These are phyloP conservation scores for Xylariomycetidae sp. DNA, from an alignment of 2,329 filamentous ascomycete genomes.

Conservation along the genomic window DNA sequence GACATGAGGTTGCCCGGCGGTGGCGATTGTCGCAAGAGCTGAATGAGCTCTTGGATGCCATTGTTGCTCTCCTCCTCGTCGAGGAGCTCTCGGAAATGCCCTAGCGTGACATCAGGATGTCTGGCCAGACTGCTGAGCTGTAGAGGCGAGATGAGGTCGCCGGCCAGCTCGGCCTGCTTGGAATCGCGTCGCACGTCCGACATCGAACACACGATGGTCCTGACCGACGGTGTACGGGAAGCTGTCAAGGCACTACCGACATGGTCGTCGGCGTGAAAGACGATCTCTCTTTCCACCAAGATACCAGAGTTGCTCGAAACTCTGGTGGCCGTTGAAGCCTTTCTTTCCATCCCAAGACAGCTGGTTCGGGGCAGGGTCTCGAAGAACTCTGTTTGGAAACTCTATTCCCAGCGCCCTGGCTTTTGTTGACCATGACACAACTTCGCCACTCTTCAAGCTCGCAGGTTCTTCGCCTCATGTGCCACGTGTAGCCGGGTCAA, in stretches of 20 bases:
- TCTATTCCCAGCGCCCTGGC: too few relatives aligned
- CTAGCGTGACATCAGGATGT: slow-evolving; percentile 10
- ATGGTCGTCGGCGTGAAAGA: slow-evolving; percentile 10
- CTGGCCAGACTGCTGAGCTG: slow-evolving; percentile 7
- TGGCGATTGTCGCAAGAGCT: slow-evolving; percentile 42
- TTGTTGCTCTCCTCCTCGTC: slow-evolving; percentile 18
- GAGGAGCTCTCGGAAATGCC: slow-evolving; percentile 26
- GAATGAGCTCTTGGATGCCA: slow-evolving; percentile 8
- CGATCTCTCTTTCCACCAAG: slow-evolving; percentile 12
- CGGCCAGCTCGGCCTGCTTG: slow-evolving; percentile 4
- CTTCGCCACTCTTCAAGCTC: too few relatives aligned
- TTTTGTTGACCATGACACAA: too few relatives aligned
- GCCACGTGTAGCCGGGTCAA: too few relatives aligned
- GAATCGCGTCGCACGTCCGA: slow-evolving; percentile 6
- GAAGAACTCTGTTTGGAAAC: too few relatives aligned
- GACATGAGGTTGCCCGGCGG: slow-evolving; percentile 47
- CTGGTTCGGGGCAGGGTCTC: slow-evolving; percentile 11
- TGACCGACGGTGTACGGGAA: slow-evolving; percentile 7
- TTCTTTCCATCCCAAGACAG: slow-evolving; percentile 13
- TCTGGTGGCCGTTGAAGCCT: slow-evolving; percentile 6
- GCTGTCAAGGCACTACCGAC: slow-evolving; percentile 4
- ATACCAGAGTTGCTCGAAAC: too few relatives aligned
- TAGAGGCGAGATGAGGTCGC: slow-evolving; percentile 1
- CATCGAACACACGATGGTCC: slow-evolving; percentile 11
- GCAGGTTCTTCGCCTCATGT: too few relatives aligned